Percentiles rank a stretch among this genome's conserved stretches.
phyloP scores from a whole-genome alignment of 2,329 filamentous ascomycete genomes.

The Pyricularia grisea region DNA sequence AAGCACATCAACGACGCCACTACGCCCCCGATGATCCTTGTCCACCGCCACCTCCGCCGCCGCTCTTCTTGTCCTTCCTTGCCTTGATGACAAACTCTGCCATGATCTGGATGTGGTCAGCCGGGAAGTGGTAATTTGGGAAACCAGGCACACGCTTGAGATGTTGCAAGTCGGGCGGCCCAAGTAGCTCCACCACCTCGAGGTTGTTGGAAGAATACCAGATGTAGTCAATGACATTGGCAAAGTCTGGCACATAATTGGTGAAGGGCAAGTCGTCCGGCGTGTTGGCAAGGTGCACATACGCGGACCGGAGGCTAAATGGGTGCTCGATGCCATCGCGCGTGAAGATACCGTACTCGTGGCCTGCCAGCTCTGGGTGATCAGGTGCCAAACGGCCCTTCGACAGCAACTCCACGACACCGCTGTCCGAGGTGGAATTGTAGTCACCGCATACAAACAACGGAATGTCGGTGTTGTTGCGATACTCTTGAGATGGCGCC shows the following conservation, averaged over 20 bases:
- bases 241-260: slow-evolving; percentile 93
- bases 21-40: neutral
- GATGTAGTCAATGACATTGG: slow-evolving; percentile 89
- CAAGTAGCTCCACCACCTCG: slow-evolving; percentile 74
- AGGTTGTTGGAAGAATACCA: slow-evolving; percentile 93
- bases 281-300: slow-evolving; percentile 71
- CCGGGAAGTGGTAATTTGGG: slow-evolving; percentile 89
- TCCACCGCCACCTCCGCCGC: slow-evolving; percentile 2
- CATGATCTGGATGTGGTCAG: slow-evolving; percentile 84
- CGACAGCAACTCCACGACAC: slow-evolving; percentile 83
- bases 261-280: slow-evolving; percentile 84
- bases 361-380: slow-evolving; percentile 69
- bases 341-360: slow-evolving; percentile 90
- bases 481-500: slow-evolving; percentile 77
- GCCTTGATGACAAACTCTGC: slow-evolving; percentile 84
- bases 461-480: slow-evolving; percentile 78
- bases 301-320: slow-evolving; percentile 87
- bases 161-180: slow-evolving; percentile 78
- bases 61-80: slow-evolving; percentile 66
- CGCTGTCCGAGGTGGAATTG: slow-evolving; percentile 81
- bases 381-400: slow-evolving; percentile 68
- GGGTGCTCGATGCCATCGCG: slow-evolving; percentile 87
- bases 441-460: slow-evolving; percentile 91
- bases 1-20: neutral
- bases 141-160: slow-evolving; percentile 83